phyloP scores from a whole-genome alignment of 495 filamentous ascomycete genomes.

The Talaromyces thailandensis region DNA sequence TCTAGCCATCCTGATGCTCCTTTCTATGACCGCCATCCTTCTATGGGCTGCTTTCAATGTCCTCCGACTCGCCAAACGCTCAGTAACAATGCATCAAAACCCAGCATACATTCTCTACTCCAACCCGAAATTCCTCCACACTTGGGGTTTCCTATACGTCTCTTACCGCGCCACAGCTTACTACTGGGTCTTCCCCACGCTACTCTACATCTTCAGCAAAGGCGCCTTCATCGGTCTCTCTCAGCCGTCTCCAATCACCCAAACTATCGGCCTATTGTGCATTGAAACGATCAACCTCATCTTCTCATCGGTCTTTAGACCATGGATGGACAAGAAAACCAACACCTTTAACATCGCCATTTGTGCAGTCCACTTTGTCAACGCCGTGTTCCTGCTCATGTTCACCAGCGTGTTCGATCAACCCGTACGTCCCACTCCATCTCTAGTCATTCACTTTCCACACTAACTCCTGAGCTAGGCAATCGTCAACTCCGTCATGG shows the following conservation, averaged over 20 bases:
- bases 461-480: conserved; percentile 18
- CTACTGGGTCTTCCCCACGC: conserved; percentile 72
- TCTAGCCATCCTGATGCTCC: conserved; percentile 71
- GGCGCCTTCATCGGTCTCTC: conserved; percentile 70
- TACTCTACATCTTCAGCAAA: conserved; percentile 67
- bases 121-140: conserved; percentile 73
- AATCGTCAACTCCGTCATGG: conserved; percentile 74
- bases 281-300: conserved; percentile 69
- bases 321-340: conserved; percentile 95
- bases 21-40: conserved; percentile 62
- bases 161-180: conserved; percentile 88
- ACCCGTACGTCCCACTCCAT: conserved; percentile 40
- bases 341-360: conserved; percentile 87
- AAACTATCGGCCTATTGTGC: conserved; percentile 66
- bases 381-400: conserved; percentile 63
- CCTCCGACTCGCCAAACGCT: conserved; percentile 67
- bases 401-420: conserved; percentile 64
- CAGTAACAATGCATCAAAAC: conserved; percentile 73
- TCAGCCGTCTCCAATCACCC: conserved; percentile 53
- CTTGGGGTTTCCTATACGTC: conserved; percentile 87
- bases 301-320: conserved; percentile 59
- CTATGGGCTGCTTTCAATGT: conserved; percentile 73
- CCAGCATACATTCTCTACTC: conserved; percentile 87
- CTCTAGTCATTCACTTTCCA: neutral
- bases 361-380: conserved; percentile 69